Evolutionary conservation across 257 asterid genomes (phyloP), one percentile per base, ranked within the genome.

Genomic region (Solanum pimpinellifolium): DNA sequence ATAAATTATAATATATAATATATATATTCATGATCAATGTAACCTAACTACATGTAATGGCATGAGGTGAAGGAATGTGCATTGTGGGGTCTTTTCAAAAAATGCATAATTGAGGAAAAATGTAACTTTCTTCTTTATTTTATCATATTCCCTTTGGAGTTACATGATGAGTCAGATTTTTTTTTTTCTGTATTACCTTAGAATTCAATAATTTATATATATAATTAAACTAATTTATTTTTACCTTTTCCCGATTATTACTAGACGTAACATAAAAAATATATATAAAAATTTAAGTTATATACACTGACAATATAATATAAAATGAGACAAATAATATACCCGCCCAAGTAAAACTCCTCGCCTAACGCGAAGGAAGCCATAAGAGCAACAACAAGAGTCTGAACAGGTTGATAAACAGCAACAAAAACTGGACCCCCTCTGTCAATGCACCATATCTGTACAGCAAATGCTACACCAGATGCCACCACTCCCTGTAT

Each of bases 371-470:
- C 96, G 47, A 90, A 41, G 76, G 99, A 96, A 20, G 99, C 92
- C 90, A 93, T 92, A 39, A 97, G 91, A 47, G 99, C 99, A 85
- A 96, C 99, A 89, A 96, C 99, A 4, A 97, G 98, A 16, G 99
- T 97, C 95, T 97, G 99, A 84, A 97, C 99, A 21, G 99, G 99
- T 84, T 97, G 99, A 90, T 97, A 97, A 9, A 97, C 99, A 5
- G 99, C 98, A 83, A 97, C 99, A 87, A 97, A 97, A 12, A 97
- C 99, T 15, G 99, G 99, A 88, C 99, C 99, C 16, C 99, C 99
- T 69, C 95, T 93, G 86, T 96, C 98, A 52, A 97, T 97, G 94
- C 99, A 97, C 99, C 99, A 97, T 92, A 97, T 97, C 93, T 97
- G 99, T 87, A 97, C 99, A 90, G 99, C 98, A 90, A 97, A 97